A percentile compares a stretch with the other conserved stretches of the same genome.
phyloP scores from a whole-genome alignment of 208 protist genomes.

The Crithidia acanthocephali region DNA sequence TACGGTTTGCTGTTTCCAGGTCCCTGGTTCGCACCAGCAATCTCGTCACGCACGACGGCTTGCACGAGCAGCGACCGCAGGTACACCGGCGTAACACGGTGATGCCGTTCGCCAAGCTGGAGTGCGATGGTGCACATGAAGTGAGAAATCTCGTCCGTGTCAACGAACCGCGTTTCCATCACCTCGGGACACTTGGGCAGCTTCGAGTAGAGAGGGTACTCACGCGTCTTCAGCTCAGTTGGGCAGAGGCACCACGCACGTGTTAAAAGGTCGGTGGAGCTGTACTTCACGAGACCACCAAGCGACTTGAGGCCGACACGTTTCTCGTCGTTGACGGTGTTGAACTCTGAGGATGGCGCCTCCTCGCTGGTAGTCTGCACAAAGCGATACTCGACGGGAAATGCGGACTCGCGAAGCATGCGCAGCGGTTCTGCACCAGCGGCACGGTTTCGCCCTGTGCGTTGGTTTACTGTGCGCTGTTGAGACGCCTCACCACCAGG shows the following conservation, averaged over 20 bases:
- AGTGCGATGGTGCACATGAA: slow-evolving; percentile 43
- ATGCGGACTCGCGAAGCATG: slow-evolving; percentile 26
- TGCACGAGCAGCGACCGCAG: slow-evolving; percentile 39
- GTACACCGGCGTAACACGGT: slow-evolving; percentile 33
- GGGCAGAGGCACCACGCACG: slow-evolving; percentile 38
- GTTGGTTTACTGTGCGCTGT: slow-evolving; percentile 18
- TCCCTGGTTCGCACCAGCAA: slow-evolving; percentile 17
- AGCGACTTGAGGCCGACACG: slow-evolving; percentile 36
- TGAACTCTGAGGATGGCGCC: slow-evolving; percentile 12
- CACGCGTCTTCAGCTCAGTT: slow-evolving; percentile 28
- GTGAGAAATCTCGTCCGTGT: slow-evolving; percentile 37
- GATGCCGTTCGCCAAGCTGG: slow-evolving; percentile 36
- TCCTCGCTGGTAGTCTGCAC: slow-evolving; percentile 13
- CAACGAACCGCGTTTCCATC: slow-evolving; percentile 33
- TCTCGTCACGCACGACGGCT: slow-evolving; percentile 39
- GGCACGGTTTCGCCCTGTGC: slow-evolving; percentile 3
- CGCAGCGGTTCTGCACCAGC: slow-evolving; percentile 17
- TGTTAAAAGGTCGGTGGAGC: slow-evolving; percentile 31
- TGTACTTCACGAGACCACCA: slow-evolving; percentile 39
- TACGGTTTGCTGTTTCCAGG: slow-evolving; percentile 23
- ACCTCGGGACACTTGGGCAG: slow-evolving; percentile 42
- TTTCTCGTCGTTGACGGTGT: slow-evolving; percentile 28
- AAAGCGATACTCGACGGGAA: slow-evolving; percentile 40
- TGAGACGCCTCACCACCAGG: slow-evolving; percentile 4
- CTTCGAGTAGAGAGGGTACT: slow-evolving; percentile 33